Conservation (phyloP, 148 eudicot genomes). For the Pharnaceum exiguum region DNA sequence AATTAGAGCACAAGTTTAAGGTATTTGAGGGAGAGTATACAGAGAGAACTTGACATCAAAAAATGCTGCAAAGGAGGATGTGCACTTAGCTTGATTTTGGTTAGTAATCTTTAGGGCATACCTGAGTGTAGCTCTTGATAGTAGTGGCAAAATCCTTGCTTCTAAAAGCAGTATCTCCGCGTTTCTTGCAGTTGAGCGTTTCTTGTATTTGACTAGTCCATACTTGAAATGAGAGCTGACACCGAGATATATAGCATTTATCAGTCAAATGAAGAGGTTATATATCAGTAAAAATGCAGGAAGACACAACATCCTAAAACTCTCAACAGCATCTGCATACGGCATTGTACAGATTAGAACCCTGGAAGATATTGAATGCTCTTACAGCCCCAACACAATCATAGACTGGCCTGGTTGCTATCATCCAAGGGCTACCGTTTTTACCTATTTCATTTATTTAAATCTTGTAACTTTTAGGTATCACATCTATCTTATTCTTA, state of each 20-base stretch:
- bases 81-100: not conserved
- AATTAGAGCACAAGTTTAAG: too few species aligned
- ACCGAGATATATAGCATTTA: constrained; percentile 5
- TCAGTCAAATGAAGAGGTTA: not conserved
- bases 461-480: too few species aligned
- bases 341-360: too few species aligned
- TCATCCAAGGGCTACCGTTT: too few species aligned
- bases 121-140: constrained; percentile 62
- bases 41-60: not conserved
- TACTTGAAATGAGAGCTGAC: constrained; percentile 71
- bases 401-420: too few species aligned
- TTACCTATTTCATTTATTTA: too few species aligned
- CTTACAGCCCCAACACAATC: too few species aligned
- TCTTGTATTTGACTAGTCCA: constrained; percentile 79
- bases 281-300: not conserved
- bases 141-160: constrained; percentile 61
- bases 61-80: too few species aligned
- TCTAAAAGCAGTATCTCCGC: constrained; percentile 62
- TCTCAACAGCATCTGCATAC: too few species aligned
- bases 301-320: too few species aligned
- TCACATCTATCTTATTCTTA: too few species aligned
- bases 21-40: not conserved
- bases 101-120: constrained; percentile 11
- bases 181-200: constrained; percentile 62
- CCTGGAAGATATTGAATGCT: too few species aligned